Percentiles rank a stretch among this genome's conserved stretches.
Evolutionary conservation across 2,329 filamentous ascomycete species (phyloP).

Genomic region (Epichloe typhina): DNA sequence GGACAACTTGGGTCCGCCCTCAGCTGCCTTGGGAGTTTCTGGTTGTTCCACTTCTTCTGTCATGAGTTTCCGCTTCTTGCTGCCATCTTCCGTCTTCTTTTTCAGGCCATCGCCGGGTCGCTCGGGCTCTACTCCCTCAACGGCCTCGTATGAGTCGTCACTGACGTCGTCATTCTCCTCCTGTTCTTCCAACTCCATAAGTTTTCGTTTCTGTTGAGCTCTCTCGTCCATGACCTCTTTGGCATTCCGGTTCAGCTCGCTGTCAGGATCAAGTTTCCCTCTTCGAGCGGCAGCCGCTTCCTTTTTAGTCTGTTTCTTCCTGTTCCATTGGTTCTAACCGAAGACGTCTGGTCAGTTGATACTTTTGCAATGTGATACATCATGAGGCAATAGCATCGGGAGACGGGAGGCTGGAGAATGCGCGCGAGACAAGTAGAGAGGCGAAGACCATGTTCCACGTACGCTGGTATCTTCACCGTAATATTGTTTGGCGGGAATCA

Average conservation of each 20-base stretch:
- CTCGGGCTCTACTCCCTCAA: constrained; percentile 44
- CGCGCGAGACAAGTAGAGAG: not conserved
- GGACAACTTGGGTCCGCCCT: constrained; percentile 34
- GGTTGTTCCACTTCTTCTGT: constrained; percentile 14
- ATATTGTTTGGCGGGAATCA: constrained; percentile 84
- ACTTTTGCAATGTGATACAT: not conserved
- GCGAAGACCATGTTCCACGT: constrained; percentile 28
- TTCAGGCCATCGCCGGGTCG: constrained; percentile 52
- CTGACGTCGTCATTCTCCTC: constrained; percentile 29
- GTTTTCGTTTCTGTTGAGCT: constrained; percentile 66
- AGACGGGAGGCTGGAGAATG: not conserved
- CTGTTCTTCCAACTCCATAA: constrained; percentile 46
- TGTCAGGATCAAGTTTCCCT: constrained; percentile 84
- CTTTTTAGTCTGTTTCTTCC: constrained; percentile 91
- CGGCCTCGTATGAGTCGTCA: constrained; percentile 28
- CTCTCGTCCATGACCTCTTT: constrained; percentile 86
- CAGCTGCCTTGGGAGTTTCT: constrained; percentile 24
- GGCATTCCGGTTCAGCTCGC: constrained; percentile 64
- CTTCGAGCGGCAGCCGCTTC: constrained; percentile 70
- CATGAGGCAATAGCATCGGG: not conserved
- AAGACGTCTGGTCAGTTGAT: not conserved
- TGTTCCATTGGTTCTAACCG: constrained; percentile 73
- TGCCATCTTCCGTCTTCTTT: constrained; percentile 30
- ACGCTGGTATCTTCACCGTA: constrained; percentile 77
- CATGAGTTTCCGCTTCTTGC: constrained; percentile 40